These are phyloP conservation scores for Moesziomyces aphidis DNA, from an alignment of 1,284 basidiomycete species.

Conservation along the genomic window DNA sequence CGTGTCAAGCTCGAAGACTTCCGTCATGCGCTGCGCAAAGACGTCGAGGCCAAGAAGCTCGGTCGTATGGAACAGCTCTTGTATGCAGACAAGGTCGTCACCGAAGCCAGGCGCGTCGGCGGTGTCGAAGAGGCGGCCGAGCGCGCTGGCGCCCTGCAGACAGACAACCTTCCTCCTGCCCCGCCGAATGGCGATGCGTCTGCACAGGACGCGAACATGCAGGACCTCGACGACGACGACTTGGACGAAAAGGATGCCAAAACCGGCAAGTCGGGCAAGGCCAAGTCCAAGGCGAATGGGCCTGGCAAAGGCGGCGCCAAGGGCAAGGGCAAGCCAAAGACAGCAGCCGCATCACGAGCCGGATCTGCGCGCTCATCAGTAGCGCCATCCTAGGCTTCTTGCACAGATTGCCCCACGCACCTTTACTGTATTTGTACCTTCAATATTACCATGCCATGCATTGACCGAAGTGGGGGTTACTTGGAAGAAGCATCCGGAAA, in stretches of 20 bases:
- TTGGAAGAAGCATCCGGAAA: background rate
- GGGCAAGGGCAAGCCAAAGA: slow-evolving; percentile 27
- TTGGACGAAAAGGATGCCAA: slow-evolving; percentile 7
- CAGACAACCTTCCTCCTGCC: slow-evolving; percentile 33
- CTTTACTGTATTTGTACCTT: slow-evolving; percentile 32
- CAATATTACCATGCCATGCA: background rate
- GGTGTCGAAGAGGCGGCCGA: slow-evolving; percentile 61
- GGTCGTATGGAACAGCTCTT: slow-evolving; percentile 64
- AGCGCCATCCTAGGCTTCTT: slow-evolving; percentile 13
- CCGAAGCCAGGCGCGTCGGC: slow-evolving; percentile 59
- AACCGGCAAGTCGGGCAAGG: slow-evolving; percentile 15
- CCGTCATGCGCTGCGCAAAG: slow-evolving; percentile 63
- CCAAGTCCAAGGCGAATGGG: background rate
- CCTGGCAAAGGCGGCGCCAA: slow-evolving; percentile 20
- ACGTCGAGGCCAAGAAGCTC: slow-evolving; percentile 61
- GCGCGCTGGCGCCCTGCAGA: slow-evolving; percentile 51
- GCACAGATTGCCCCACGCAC: background rate
- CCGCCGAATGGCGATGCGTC: slow-evolving; percentile 14
- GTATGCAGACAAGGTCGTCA: slow-evolving; percentile 65
- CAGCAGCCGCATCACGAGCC: slow-evolving; percentile 21
- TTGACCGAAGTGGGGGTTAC: background rate
- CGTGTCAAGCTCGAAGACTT: slow-evolving; percentile 66
- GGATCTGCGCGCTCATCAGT: slow-evolving; percentile 36
- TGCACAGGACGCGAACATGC: slow-evolving; percentile 14
- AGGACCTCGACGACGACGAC: slow-evolving; percentile 28